Conservation (phyloP, 2,329 filamentous ascomycete species). For the Aspergillus sp. region DNA sequence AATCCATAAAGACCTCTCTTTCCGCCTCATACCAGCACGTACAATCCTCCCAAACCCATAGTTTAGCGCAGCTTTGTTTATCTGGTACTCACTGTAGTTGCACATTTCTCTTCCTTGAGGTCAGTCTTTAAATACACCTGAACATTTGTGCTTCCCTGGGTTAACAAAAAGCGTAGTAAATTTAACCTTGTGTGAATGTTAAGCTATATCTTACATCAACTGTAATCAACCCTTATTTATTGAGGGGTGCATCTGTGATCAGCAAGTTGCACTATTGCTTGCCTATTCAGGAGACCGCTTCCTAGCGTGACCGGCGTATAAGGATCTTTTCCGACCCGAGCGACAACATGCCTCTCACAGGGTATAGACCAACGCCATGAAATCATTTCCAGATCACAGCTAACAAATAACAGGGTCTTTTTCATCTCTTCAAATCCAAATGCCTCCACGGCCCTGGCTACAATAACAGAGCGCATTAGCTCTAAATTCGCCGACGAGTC, state of each 20-base stretch:
- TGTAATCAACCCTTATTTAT: no score
- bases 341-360: constrained; percentile 34
- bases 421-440: constrained; percentile 45
- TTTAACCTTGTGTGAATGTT: no score
- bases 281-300: no score
- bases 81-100: no score
- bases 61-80: neutral
- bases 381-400: neutral
- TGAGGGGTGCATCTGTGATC: no score
- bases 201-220: no score
- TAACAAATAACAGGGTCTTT: constrained; percentile 37
- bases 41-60: neutral
- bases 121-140: no score
- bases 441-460: constrained; percentile 34
- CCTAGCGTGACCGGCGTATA: neutral
- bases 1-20: neutral
- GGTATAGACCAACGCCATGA: constrained; percentile 21
- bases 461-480: constrained; percentile 41
- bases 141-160: no score
- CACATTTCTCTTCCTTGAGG: no score
- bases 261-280: no score
- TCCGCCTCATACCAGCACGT: neutral
- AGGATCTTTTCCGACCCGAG: neutral
- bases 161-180: no score
- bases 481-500: constrained; percentile 36